A percentile compares a stretch with the other conserved stretches of the same genome.
Conservation (phyloP, 495 filamentous ascomycete species). For the Talaromyces trachyspermus region DNA sequence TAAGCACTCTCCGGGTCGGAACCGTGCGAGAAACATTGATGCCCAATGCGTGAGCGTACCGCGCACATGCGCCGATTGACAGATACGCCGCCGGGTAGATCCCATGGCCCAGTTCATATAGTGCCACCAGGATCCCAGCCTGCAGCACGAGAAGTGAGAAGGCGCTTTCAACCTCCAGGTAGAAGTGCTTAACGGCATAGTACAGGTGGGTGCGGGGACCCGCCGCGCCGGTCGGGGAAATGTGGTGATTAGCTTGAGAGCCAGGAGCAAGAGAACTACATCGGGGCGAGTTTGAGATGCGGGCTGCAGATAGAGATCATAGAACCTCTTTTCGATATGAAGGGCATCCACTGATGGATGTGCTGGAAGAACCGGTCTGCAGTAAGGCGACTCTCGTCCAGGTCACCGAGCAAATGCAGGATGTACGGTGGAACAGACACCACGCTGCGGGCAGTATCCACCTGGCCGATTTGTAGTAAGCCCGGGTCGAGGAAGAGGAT, state of each 20-base stretch:
- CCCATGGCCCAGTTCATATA: conserved; percentile 30
- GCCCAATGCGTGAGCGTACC: conserved; percentile 37
- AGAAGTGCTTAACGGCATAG: conserved; percentile 31
- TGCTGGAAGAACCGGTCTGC: conserved; percentile 16
- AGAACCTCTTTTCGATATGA: conserved; percentile 43
- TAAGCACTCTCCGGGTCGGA: conserved; percentile 12
- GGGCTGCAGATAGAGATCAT: conserved; percentile 15
- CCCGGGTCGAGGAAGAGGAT: conserved; percentile 17
- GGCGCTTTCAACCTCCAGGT: conserved; percentile 29
- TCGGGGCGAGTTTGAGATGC: conserved; percentile 26
- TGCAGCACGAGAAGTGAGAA: conserved; percentile 32
- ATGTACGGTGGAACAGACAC: conserved; percentile 8
- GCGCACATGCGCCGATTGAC: conserved; percentile 26
- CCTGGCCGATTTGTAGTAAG: conserved; percentile 11
- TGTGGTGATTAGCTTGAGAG: conserved; percentile 36
- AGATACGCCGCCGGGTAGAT: conserved; percentile 30
- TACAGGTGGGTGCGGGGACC: conserved; percentile 31
- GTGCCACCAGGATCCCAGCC: conserved; percentile 22
- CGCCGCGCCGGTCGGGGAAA: conserved; percentile 12
- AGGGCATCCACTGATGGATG: conserved; percentile 39
- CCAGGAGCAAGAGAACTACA: conserved; percentile 39
- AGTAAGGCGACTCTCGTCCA: conserved; percentile 14
- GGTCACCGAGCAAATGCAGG: conserved; percentile 17
- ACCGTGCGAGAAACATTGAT: conserved; percentile 28
- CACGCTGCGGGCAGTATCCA: conserved; percentile 8